These are phyloP conservation scores for Musa balbisiana DNA, from an alignment of 202 grass and related monocot genomes.

Conservation along the genomic window DNA sequence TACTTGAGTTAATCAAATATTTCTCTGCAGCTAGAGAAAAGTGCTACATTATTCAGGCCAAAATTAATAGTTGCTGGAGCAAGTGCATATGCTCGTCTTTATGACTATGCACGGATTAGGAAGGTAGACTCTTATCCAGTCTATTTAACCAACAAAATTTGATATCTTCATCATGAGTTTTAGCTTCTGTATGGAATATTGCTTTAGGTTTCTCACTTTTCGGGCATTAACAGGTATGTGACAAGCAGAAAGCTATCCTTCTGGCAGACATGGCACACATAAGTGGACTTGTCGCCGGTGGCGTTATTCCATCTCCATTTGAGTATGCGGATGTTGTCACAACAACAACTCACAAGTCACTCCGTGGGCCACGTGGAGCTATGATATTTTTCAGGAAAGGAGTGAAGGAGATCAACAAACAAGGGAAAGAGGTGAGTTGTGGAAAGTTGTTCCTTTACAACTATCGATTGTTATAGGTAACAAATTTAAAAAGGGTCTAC, in stretches of 20 bases:
- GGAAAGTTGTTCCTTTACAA: neutral
- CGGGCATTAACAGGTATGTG: conserved; percentile 59
- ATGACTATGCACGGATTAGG: conserved; percentile 78
- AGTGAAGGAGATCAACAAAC: conserved; percentile 89
- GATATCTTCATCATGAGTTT: neutral
- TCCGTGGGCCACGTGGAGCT: conserved; percentile 87
- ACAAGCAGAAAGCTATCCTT: conserved; percentile 98
- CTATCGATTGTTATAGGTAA: neutral
- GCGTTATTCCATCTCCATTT: conserved; percentile 86
- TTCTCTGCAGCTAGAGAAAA: conserved; percentile 78
- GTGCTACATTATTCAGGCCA: conserved; percentile 81
- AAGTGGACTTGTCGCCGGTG: conserved; percentile 91
- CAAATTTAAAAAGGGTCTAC: neutral
- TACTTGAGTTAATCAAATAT: conserved; percentile 16
- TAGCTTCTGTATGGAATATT: conserved; percentile 1
- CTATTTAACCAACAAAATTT: neutral
- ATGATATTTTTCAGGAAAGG: conserved; percentile 99
- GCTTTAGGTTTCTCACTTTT: conserved; percentile 21
- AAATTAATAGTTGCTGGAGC: conserved; percentile 95
- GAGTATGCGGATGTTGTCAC: conserved; percentile 97
- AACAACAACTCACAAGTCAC: conserved; percentile 93
- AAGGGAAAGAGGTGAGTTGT: conserved; percentile 61
- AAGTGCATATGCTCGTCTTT: conserved; percentile 85
- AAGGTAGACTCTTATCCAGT: conserved; percentile 49
- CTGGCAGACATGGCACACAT: conserved; percentile 99